Evolutionary conservation across 1,284 basidiomycete genomes (phyloP).

Genomic region (Cerioporus squamosus): DNA sequence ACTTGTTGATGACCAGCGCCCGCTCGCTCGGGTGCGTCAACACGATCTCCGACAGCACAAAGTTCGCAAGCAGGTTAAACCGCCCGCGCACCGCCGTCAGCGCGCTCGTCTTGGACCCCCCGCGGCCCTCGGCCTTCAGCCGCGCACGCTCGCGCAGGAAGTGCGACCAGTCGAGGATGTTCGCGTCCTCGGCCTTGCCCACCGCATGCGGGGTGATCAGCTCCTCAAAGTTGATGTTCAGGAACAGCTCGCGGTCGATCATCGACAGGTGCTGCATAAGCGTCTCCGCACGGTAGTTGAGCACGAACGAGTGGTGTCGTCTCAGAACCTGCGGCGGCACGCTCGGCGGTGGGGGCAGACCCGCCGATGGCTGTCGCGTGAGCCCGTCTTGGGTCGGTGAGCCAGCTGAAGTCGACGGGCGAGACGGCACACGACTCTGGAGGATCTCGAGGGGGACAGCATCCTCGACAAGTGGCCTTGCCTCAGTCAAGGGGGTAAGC

Average conservation of each 20-base stretch:
- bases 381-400: conserved; percentile 22
- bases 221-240: conserved; percentile 84
- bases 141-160: conserved; percentile 79
- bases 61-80: conserved; percentile 87
- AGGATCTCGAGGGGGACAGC: conserved; percentile 70
- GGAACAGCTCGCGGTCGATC: conserved; percentile 88
- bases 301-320: conserved; percentile 68
- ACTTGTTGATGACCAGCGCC: conserved; percentile 71
- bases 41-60: conserved; percentile 81
- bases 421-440: conserved; percentile 55
- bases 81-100: conserved; percentile 81
- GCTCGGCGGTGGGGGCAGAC: conserved; percentile 14
- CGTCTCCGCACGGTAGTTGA: conserved; percentile 58
- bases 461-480: conserved; percentile 60
- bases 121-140: conserved; percentile 66
- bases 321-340: conserved; percentile 33
- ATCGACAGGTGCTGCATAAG: conserved; percentile 84
- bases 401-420: conserved; percentile 40
- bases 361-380: conserved; percentile 30
- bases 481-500: conserved; percentile 40
- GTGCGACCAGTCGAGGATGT: conserved; percentile 83
- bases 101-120: conserved; percentile 66
- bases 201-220: conserved; percentile 75
- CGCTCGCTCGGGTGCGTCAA: conserved; percentile 72
- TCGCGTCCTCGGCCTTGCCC: conserved; percentile 56